Base-by-base conservation (phyloP, 2,329 filamentous ascomycete genomes). In the Alternaria gaisen region DNA sequence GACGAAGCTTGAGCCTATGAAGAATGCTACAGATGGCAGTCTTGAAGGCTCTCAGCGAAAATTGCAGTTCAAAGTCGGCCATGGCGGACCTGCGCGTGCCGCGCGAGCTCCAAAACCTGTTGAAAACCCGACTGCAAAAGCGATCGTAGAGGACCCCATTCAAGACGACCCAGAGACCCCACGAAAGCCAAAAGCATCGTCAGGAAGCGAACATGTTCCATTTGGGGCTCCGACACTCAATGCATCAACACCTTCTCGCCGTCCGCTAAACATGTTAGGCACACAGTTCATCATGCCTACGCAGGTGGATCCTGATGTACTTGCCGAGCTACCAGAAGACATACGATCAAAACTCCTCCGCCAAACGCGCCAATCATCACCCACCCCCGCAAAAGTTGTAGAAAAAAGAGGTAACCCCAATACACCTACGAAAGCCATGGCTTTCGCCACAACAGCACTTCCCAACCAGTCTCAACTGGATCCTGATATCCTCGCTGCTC, bases 251-350 rank as follows among this genome's bases (percentile, higher is more conserved):
- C 81, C 65, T 81, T 87, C 78, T 81, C 90, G 80, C 22, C 90
- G 85, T 63, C 89, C 89, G 1, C 81, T 97, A 22, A 97, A 97
- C 71, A 86, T 92, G 3, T 83, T 88, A 3, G 93, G 94, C 2
- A 97, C 94, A 0, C 95, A 99, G 72, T 99, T 99, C 72, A 87
- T 98, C 47, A 84, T 99, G 68, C 95, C 95, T 0, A 87, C 87
- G 1, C 92, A 97, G 67, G 86, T 91, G 2, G 95, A 99, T 73
- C 89, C 90, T 0, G 83, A 85, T n/a, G 90, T 97, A 0, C 80
- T 98, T 4, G 91, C 91, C 1, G 93, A 96, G 71, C 83, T 99
- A 4, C 94, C 94, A 0, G 84, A 83, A 32, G 92, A 97, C 73
- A 97, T 98, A 64, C 87, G 92, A 61, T 88, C 87, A 32, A 92